These are phyloP conservation scores for Yamagishiella unicocca DNA, from an alignment of 139 green algal genomes.

Conservation along the genomic window DNA sequence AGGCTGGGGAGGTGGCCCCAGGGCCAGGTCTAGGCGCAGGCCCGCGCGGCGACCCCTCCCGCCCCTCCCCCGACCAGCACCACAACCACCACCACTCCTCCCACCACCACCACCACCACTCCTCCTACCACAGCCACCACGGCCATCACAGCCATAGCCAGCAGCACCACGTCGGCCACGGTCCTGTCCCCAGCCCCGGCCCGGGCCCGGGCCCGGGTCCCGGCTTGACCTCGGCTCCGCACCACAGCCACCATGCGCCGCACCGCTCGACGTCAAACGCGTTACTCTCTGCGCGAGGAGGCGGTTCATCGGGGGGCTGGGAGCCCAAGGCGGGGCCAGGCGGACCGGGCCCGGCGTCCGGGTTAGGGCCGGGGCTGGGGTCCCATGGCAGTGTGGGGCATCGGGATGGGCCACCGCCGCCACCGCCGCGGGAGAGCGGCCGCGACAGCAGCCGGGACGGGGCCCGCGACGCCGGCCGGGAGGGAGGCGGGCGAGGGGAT, in stretches of 20 bases:
- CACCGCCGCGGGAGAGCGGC: neutral
- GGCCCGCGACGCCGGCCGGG: neutral
- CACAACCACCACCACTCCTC: conserved; percentile 12
- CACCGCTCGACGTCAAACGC: neutral
- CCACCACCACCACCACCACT: conserved; percentile 9
- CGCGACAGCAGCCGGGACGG: neutral
- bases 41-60: neutral
- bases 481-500: neutral
- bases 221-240: neutral
- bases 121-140: conserved; percentile 14
- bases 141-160: neutral
- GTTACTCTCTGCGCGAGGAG: neutral
- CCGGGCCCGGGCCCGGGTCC: neutral
- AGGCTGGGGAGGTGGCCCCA: conserved; percentile 37
- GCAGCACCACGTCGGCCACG: neutral
- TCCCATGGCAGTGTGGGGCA: neutral
- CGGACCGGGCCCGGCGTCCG: neutral
- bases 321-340: neutral
- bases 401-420: neutral
- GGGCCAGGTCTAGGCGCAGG: neutral
- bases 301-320: conserved; percentile 8
- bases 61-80: conserved; percentile 29
- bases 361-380: neutral
- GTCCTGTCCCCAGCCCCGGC: neutral
- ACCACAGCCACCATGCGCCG: neutral